Evolutionary conservation across 2,329 filamentous ascomycete species (phyloP), one percentile per base, ranked within the genome.

Genomic region (Rhynchosporium agropyri): DNA sequence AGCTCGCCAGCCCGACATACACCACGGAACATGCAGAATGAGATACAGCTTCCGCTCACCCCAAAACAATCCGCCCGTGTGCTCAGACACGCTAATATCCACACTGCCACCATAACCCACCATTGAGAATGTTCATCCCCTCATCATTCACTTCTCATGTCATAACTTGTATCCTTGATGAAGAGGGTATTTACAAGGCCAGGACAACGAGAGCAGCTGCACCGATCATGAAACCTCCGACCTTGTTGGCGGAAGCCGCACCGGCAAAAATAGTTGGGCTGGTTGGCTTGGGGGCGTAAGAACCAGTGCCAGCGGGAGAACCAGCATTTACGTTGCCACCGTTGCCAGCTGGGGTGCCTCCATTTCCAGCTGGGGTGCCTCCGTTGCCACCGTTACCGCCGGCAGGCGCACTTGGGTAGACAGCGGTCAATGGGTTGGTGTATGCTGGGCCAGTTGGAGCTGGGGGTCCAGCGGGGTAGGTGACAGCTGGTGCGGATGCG

Each of bases 201-300:
- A 59, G 15, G 26, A 38, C 45, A 36, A 46, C 57, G 28, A 51
- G 20, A 15, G 57, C 62, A 42, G 31, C 60, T 12, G 62, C 60
- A 50, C 36, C 62, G 36, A 54, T 57, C 13, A 66, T 15, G 9
- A 59, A 33, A n/a, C 50, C 26, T 28, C 64, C 62, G 50, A 62
- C 61, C 43, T 58, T 55, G 40, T 65, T 62, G 20, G 61, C 51
- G 33, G 31, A 40, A 12, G 64, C 64, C 55, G 61, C 64, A 28
- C 59, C 62, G 43, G 60, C 63, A 31, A 59, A 64, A 3, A 20
- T 20, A 13, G 43, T 3, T 8, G 51, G 51, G 26, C 38, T 29
- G 8, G 43, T 40, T 42, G 55, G 29, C 38, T 29, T 20, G 12
- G 53, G 36, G 7, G 53, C 43, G 38, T 42, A 56, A 5, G 53